A percentile compares a stretch with the other conserved stretches of the same genome.
These are phyloP conservation scores for Mallotus japonicus DNA, from an alignment of 441 rosid species.

Conservation along the genomic window DNA sequence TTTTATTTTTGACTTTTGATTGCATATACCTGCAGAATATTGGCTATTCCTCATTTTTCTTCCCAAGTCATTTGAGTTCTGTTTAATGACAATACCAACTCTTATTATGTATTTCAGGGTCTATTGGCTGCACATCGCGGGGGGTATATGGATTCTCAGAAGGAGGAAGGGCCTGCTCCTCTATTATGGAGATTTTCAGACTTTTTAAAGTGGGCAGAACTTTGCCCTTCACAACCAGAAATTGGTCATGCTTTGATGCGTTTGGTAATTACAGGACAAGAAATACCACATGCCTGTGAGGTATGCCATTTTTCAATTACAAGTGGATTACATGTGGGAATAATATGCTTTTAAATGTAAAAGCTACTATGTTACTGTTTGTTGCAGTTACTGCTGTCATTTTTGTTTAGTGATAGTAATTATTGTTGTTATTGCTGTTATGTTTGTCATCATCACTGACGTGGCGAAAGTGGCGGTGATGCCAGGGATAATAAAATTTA, in stretches of 20 bases:
- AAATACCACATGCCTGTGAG: slow-evolving; percentile 99
- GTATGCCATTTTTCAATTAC: slow-evolving; percentile 34
- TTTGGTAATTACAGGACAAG: slow-evolving; percentile 93
- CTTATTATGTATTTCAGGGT: slow-evolving; percentile 51
- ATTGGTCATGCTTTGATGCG: slow-evolving; percentile 97
- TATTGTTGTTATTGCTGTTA: background rate
- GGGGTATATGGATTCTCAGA: slow-evolving; percentile 94
- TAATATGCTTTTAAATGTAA: background rate
- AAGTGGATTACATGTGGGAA: slow-evolving; percentile 11
- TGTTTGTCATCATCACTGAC: background rate
- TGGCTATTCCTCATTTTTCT: background rate
- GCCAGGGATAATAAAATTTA: background rate
- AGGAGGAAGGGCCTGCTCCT: slow-evolving; percentile 73
- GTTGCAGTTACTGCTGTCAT: background rate
- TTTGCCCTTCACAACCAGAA: slow-evolving; percentile 98
- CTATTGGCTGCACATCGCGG: slow-evolving; percentile 96
- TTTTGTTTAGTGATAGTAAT: background rate
- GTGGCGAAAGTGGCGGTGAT: background rate
- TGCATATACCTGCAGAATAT: background rate
- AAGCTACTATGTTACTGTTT: background rate
- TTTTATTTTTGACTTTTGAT: background rate
- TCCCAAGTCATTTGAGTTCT: background rate
- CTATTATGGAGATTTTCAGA: slow-evolving; percentile 97
- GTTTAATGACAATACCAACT: background rate
- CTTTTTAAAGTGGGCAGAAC: slow-evolving; percentile 96